Evolutionary conservation across 78 protist species (phyloP).

Genomic region (Guillardia theta): DNA sequence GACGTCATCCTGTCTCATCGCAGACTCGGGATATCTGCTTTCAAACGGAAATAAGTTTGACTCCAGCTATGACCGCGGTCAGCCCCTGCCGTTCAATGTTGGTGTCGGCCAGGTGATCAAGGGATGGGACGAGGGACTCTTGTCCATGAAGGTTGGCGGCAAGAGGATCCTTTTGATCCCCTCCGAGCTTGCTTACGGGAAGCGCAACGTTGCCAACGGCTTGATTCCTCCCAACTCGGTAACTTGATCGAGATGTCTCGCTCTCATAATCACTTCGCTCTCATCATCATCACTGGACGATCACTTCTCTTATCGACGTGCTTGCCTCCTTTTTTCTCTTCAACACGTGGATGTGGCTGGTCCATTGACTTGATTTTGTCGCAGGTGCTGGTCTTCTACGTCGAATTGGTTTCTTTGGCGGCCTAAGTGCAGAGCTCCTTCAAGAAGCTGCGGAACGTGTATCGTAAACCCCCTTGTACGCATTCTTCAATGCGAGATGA

Average conservation of each 20-base stretch:
- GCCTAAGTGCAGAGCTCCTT: neutral
- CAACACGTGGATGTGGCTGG: neutral
- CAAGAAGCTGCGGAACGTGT: too few species aligned
- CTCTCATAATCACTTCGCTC: neutral
- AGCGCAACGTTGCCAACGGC: neutral
- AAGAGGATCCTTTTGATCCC: neutral
- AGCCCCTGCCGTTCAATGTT: neutral
- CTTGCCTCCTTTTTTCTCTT: neutral
- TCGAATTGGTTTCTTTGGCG: neutral
- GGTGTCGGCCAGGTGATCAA: conserved; percentile 12
- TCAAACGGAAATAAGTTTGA: neutral
- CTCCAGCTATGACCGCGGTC: neutral
- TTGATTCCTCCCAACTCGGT: neutral
- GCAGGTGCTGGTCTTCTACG: conserved; percentile 8
- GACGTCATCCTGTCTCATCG: neutral
- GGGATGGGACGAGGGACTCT: conserved; percentile 29
- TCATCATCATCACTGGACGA: too few species aligned
- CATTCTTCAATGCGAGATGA: too few species aligned
- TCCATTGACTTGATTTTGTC: neutral
- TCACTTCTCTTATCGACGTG: neutral
- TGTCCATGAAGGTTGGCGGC: conserved; percentile 7
- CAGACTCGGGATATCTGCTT: neutral
- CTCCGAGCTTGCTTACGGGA: conserved; percentile 10
- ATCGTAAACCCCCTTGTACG: too few species aligned
- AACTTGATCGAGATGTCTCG: neutral